These are phyloP conservation scores for Suillus subalutaceus DNA, from an alignment of 768 basidiomycete genomes.

Conservation along the genomic window DNA sequence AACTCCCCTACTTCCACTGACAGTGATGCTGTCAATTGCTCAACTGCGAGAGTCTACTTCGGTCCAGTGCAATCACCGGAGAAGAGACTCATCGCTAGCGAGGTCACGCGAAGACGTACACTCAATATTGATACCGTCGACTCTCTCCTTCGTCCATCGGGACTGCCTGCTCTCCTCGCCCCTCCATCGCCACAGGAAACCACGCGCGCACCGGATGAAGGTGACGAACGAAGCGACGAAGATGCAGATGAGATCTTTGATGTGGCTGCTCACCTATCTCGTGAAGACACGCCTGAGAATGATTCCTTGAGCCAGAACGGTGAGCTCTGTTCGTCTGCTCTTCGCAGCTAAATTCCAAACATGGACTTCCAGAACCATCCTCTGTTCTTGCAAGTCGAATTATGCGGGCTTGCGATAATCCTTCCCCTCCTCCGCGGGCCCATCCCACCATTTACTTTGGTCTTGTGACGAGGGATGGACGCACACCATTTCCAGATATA, in stretches of 20 bases:
- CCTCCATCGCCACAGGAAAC: slow-evolving; percentile 21
- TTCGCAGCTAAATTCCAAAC: slow-evolving; percentile 16
- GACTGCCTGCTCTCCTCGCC: slow-evolving; percentile 43
- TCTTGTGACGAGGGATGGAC: slow-evolving; percentile 20
- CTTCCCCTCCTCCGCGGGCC: slow-evolving; percentile 61
- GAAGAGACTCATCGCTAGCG: slow-evolving; percentile 42
- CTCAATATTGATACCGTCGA: slow-evolving; percentile 26
- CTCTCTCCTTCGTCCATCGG: slow-evolving; percentile 51
- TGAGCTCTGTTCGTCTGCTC: slow-evolving; percentile 22
- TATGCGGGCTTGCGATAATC: slow-evolving; percentile 72
- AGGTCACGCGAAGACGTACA: slow-evolving; percentile 32
- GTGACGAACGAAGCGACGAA: slow-evolving; percentile 31
- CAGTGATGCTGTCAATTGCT: slow-evolving; percentile 45
- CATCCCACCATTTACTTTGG: slow-evolving; percentile 19
- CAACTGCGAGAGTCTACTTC: slow-evolving; percentile 49
- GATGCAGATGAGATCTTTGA: slow-evolving; percentile 34
- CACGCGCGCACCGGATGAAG: slow-evolving; percentile 22
- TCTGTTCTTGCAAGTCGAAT: slow-evolving; percentile 68
- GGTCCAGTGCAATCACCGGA: slow-evolving; percentile 57
- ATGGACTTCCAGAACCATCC: slow-evolving; percentile 56
- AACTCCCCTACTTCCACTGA: slow-evolving; percentile 37
- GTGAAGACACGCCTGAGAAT: slow-evolving; percentile 53
- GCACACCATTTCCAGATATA: slow-evolving; percentile 17
- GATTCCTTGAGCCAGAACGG: slow-evolving; percentile 49
- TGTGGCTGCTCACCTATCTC: slow-evolving; percentile 31